Evolutionary conservation across 2,329 filamentous ascomycete genomes (phyloP).

Genomic region (Nothomitra cinnamomea): DNA sequence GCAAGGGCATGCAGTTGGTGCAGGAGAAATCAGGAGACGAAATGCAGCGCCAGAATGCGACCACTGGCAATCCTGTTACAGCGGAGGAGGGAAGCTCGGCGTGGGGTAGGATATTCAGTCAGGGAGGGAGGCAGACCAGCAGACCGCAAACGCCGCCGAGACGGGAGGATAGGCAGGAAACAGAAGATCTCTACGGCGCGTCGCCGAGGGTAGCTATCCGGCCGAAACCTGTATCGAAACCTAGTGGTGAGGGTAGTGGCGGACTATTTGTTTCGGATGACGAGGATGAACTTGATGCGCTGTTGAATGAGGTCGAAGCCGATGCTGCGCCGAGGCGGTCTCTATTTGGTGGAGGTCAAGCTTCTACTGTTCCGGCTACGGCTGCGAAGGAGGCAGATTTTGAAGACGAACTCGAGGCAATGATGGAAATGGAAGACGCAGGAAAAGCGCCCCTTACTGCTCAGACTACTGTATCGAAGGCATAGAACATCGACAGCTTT

Average conservation of each 20-base stretch:
- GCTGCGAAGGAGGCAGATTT: constrained; percentile 16
- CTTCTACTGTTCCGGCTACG: not conserved
- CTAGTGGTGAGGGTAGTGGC: constrained; percentile 10
- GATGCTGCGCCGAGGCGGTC: not conserved
- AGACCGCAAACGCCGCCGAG: constrained; percentile 19
- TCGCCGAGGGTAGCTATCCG: constrained; percentile 25
- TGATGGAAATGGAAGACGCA: constrained; percentile 31
- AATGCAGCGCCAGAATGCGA: constrained; percentile 12
- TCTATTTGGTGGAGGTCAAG: not conserved
- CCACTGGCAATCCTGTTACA: constrained; percentile 9
- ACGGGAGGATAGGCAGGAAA: constrained; percentile 25
- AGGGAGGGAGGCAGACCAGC: constrained; percentile 10
- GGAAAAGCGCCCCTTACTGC: not conserved
- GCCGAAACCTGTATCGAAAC: constrained; percentile 6
- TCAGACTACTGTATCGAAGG: not conserved
- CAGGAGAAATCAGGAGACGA: constrained; percentile 13
- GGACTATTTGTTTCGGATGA: constrained; percentile 8
- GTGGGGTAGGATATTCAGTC: not conserved
- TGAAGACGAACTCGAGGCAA: constrained; percentile 33
- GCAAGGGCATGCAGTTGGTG: constrained; percentile 17
- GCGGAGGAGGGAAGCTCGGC: constrained; percentile 12
- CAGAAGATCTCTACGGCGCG: constrained; percentile 37
- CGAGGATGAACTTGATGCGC: constrained; percentile 6
- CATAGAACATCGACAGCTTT: not conserved
- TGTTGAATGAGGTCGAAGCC: not conserved